Conservation (phyloP, 495 filamentous ascomycete genomes). For the Melanomma pulvis-pyrius region DNA sequence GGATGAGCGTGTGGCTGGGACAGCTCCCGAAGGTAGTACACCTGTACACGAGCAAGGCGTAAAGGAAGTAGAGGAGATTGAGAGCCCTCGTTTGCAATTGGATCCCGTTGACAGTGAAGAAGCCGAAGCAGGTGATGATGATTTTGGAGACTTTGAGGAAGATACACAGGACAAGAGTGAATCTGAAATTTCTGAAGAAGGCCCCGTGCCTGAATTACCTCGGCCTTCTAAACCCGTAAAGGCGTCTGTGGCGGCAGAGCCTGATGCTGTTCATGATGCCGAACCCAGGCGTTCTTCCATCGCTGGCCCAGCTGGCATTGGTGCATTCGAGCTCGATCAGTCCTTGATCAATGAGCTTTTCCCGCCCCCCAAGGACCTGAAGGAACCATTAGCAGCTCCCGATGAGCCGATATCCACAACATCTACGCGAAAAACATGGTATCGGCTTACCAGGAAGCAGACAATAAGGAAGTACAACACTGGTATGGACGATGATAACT, state of each 20-base stretch:
- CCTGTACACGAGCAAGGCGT: background rate
- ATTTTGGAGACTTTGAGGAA: conserved; percentile 34
- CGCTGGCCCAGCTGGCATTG: background rate
- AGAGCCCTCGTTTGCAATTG: background rate
- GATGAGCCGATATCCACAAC: conserved; percentile 35
- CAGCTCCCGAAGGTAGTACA: background rate
- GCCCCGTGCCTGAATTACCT: background rate
- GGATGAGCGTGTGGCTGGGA: conserved; percentile 19
- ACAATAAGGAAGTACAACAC: conserved; percentile 40
- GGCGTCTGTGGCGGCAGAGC: background rate
- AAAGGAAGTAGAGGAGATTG: background rate
- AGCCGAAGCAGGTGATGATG: conserved; percentile 6
- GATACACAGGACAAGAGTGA: background rate
- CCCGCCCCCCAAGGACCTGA: conserved; percentile 4
- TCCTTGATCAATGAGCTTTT: conserved; percentile 26
- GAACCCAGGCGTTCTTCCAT: background rate
- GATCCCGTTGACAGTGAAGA: background rate
- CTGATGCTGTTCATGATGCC: background rate
- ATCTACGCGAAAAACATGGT: conserved; percentile 38
- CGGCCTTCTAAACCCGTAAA: background rate
- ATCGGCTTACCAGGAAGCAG: conserved; percentile 36
- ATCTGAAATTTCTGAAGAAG: background rate
- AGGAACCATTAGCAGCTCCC: conserved; percentile 5
- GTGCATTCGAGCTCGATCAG: conserved; percentile 8
- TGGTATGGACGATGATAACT: conserved; percentile 33